Evolutionary conservation across 805 yeast species (phyloP).

Genomic region (Wickerhamiella sergipiensis): DNA sequence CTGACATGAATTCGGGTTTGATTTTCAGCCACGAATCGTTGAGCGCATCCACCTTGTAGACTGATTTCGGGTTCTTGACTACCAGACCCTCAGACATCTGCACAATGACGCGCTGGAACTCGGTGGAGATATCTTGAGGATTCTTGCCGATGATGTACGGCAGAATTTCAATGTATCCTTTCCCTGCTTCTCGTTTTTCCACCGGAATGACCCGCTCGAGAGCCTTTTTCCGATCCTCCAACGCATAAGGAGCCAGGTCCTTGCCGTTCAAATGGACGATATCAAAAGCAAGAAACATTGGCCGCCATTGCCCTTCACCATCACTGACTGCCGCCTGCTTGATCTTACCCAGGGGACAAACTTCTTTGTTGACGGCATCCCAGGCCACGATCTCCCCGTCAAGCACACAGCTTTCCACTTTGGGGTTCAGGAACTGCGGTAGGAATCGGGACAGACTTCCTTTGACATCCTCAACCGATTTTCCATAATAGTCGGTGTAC

Average conservation of each 20-base stretch:
- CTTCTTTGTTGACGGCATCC: conserved; percentile 38
- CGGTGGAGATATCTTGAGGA: conserved; percentile 39
- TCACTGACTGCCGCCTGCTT: conserved; percentile 48
- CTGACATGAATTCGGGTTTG: conserved; percentile 76
- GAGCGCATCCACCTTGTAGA: conserved; percentile 49
- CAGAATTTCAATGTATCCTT: conserved; percentile 16
- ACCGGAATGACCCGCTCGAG: conserved; percentile 35
- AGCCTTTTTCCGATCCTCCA: conserved; percentile 42
- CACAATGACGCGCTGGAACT: conserved; percentile 45
- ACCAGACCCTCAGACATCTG: conserved; percentile 69
- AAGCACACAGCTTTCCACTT: conserved; percentile 32
- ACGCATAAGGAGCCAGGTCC: conserved; percentile 40
- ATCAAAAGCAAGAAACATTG: conserved; percentile 48
- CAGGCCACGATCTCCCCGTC: conserved; percentile 94
- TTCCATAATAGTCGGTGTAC: conserved; percentile 58
- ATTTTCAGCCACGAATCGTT: conserved; percentile 70
- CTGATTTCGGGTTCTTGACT: conserved; percentile 47
- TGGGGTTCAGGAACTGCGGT: conserved; percentile 20
- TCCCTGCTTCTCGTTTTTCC: not conserved
- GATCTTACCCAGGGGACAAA: conserved; percentile 71
- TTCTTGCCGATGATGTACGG: conserved; percentile 29
- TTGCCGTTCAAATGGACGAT: conserved; percentile 54
- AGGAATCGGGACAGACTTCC: conserved; percentile 47
- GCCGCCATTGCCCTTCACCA: conserved; percentile 16
- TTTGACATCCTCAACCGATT: conserved; percentile 22